Base-by-base conservation (phyloP, 345 rosid genomes). In the Moringa oleifera region DNA sequence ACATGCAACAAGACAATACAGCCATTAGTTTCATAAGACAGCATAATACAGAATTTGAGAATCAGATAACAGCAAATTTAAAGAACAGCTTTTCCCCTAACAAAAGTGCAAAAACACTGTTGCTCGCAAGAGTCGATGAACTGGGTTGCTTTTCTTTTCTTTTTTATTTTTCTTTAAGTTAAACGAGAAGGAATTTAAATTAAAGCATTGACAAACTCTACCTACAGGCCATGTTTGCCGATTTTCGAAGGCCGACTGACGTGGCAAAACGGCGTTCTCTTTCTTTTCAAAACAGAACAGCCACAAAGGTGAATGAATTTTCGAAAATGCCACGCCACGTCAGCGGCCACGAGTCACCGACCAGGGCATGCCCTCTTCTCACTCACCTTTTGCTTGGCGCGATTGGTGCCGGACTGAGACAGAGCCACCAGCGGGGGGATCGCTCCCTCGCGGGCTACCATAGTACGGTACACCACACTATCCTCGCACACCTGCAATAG, bases 381-480 rank as follows among this genome's bases (percentile, higher is more conserved):
- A 17, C 55, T 71, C 28, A 88, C 95, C 89, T 90, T 90, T 73
- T 75, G 89, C 72, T 90, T 94, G 46, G 92, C 89, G 79, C 99
- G 89, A 75, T 72, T 82, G 12, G 97, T 82, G 72, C 92, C 95
- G 69, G 87, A 79, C 72, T 90, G 96, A 10, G 97, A 79, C 58
- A 86, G 70, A 54, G 89, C 86, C 33, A 88, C 92, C 54, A 94
- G 72, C n/a, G 97, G 93, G 51, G 99, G 97, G 23, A 94, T 88
- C 22, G 95, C 96, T 58, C 99, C 99, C 79, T 94, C 99, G 28
- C 97, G 86, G 24, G 82, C 81, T 70, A 94, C 95, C 96, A 85
- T 64, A 12, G 89, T 76, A 41, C 97, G 73, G 72, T 81, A 76
- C 49, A 74, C 72, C 33, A 73, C 74, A 64, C 77, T 90, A 13